These are phyloP conservation scores for Pythium rhizo-oryzae DNA, from an alignment of 352 stramenopile species.

Conservation along the genomic window DNA sequence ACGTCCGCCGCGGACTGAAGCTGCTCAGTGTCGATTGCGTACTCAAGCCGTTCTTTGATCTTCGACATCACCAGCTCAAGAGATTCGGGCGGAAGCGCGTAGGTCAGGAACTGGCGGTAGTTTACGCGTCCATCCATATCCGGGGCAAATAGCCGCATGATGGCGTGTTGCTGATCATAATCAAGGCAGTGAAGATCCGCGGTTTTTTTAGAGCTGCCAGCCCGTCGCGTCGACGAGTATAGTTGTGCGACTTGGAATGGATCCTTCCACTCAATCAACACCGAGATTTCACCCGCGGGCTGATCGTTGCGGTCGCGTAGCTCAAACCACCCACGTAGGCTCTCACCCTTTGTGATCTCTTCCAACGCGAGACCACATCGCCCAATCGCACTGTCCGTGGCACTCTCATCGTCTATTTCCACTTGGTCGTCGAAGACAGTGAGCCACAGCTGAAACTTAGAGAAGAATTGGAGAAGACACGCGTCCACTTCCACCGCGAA, in stretches of 20 bases:
- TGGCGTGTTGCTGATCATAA: constrained; percentile 70
- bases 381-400: constrained; percentile 70
- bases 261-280: constrained; percentile 80
- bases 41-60: constrained; percentile 64
- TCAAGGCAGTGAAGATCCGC: constrained; percentile 61
- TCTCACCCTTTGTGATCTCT: constrained; percentile 71
- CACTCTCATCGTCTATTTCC: constrained; percentile 34
- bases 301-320: constrained; percentile 60
- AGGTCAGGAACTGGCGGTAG: constrained; percentile 71
- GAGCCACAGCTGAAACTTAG: constrained; percentile 78
- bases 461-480: constrained; percentile 81
- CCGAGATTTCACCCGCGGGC: constrained; percentile 63
- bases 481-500: constrained; percentile 75
- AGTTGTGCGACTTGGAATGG: constrained; percentile 72
- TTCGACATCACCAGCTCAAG: constrained; percentile 60
- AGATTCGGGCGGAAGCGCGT: constrained; percentile 51
- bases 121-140: constrained; percentile 69
- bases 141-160: constrained; percentile 61
- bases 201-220: constrained; percentile 13
- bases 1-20: constrained; percentile 45
- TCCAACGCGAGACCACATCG: constrained; percentile 69
- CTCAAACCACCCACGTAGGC: constrained; percentile 71
- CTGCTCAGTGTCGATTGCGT: constrained; percentile 54
- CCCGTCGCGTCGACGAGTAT: constrained; percentile 35
- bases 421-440: constrained; percentile 88